Base-by-base conservation (phyloP, 2,329 filamentous ascomycete genomes). In the Aspergillus versicolor region DNA sequence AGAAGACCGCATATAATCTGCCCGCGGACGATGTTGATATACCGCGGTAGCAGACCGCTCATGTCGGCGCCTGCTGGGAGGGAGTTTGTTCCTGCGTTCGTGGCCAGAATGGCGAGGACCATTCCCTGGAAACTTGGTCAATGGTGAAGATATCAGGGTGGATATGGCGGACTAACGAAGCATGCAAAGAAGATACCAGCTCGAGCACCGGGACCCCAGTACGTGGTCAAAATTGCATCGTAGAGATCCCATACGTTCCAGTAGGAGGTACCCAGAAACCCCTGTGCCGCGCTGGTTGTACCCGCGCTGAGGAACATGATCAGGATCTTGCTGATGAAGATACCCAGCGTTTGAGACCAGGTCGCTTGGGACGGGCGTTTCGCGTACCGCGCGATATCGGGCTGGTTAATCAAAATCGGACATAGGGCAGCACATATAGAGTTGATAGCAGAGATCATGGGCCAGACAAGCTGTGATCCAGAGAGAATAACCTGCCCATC, bases 11-110 rank as follows among this genome's bases (percentile, higher is more conserved):
- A 63, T 4, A 67, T 38, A 9, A 61, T 54, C 58, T 64, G 62
- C 2, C 77, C 77, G 19, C 77, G 67, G 6, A 70, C 66, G 55
- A 80, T 79, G 12, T 70, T 79, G 51, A 80, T 68, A 58, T 75
- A 79, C 30, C 66, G 67, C 0, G 77, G 77, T 19, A 78, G 70
- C 0, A 79, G 66, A 8, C 74, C 74, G 0, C 71, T 75, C 59
- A 78, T 68, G 53, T 80, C 77, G 0, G 73, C 52, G 11, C 52
- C 52, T 9, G 37, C 32, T 5, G 52, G 34, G 21, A 54, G 27
- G 3, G 52, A 71, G 58, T 79, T 79, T 40, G 43, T 50, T 0
- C 56, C 56, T 7, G 54, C 50, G 27, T 53, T 57, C 1, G 27
- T 30, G 27, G 27, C 27, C 3, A 30, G 27, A 3, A 30, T 30